Conservation (phyloP, 2,329 filamentous ascomycete genomes). For the Chrysoporthe puriensis region DNA sequence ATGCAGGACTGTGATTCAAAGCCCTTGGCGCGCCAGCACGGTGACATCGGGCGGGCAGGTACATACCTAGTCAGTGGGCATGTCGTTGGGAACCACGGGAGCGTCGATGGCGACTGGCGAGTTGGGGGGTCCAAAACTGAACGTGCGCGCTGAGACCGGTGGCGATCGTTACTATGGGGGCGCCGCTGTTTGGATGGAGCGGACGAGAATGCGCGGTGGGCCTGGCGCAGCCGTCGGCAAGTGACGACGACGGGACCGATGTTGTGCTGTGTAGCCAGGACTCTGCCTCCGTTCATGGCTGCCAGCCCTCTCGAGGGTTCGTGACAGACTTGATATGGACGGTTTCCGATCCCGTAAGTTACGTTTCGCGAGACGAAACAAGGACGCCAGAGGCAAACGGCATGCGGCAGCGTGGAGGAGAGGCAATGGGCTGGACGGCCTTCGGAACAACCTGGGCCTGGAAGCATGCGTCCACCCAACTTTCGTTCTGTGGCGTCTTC, state of each 20-base stretch:
- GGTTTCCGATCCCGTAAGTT: neutral
- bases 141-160: neutral
- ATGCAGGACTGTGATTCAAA: neutral
- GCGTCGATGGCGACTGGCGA: neutral
- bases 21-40: neutral
- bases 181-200: neutral
- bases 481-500: neutral
- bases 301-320: neutral
- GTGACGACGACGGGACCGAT: neutral
- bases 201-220: neutral
- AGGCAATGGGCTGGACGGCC: neutral
- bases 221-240: neutral
- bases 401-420: neutral
- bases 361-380: neutral
- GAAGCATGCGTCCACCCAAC: neutral
- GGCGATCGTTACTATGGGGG: neutral
- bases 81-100: neutral
- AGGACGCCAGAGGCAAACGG: neutral
- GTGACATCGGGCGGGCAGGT: neutral
- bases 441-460: no score
- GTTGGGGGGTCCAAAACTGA: neutral
- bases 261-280: neutral
- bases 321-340: neutral
- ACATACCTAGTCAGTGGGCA: no score
- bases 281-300: neutral